Evolutionary conservation across 2,329 filamentous ascomycete species (phyloP).

Genomic region (Exserohilum rostratum): DNA sequence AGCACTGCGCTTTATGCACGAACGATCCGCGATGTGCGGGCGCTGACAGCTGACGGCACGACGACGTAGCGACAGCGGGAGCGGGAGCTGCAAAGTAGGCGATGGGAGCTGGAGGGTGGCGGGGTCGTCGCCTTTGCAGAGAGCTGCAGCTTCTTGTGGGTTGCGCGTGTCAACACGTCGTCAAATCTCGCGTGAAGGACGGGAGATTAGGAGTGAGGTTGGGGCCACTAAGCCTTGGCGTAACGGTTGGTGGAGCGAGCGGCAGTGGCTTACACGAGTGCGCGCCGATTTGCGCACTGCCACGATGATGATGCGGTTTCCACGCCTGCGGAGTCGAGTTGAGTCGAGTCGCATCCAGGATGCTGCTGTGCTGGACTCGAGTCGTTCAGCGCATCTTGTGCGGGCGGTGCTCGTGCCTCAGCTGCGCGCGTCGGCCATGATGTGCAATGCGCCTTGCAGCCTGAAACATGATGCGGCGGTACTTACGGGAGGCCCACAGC

Average conservation of each 20-base stretch:
- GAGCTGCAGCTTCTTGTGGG: constrained; percentile 26
- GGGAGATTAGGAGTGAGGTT: constrained; percentile 45
- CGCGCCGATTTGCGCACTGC: constrained; percentile 22
- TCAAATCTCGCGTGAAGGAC: constrained; percentile 27
- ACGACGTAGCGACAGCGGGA: neutral
- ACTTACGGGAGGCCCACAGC: neutral
- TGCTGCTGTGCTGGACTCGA: neutral
- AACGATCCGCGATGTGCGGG: constrained; percentile 12
- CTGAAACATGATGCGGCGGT: constrained; percentile 22
- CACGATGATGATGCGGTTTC: constrained; percentile 4
- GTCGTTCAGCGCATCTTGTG: constrained; percentile 1
- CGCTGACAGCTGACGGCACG: neutral
- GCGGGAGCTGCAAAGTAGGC: constrained; percentile 5
- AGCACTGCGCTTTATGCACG: constrained; percentile 22
- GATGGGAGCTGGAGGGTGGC: constrained; percentile 5
- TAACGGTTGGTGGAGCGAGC: constrained; percentile 33
- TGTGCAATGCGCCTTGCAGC: constrained; percentile 4
- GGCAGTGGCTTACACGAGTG: constrained; percentile 30
- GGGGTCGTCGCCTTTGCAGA: constrained; percentile 7
- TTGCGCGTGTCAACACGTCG: constrained; percentile 33
- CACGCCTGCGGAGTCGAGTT: neutral
- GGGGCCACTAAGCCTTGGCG: constrained; percentile 39
- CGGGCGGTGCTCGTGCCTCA: neutral
- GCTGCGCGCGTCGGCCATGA: constrained; percentile 4
- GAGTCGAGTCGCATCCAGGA: constrained; percentile 5